A percentile compares a stretch with the other conserved stretches of the same genome.
Conservation (phyloP, 768 basidiomycete species). For the Phanerodontia chrysosporium region DNA sequence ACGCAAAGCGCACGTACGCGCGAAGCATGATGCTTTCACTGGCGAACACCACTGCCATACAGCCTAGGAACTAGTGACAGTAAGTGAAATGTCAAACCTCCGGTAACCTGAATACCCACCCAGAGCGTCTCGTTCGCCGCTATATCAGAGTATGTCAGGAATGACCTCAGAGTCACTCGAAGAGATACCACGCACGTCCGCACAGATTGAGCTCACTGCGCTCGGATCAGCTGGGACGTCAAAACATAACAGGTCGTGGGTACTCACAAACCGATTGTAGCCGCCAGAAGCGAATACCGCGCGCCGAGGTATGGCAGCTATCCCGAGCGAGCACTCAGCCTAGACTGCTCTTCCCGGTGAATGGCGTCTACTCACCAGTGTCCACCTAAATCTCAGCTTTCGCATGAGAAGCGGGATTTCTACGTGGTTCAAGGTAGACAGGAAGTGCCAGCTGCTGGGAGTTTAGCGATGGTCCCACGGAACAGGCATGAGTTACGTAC, state of each 20-base stretch:
- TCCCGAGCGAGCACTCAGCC: not conserved
- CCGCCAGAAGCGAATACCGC: not conserved
- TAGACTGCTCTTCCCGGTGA: too few species aligned
- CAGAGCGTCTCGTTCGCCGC: not conserved
- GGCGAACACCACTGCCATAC: not conserved
- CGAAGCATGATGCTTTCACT: not conserved
- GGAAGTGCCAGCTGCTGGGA: constrained; percentile 4
- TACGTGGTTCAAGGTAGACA: constrained; percentile 1
- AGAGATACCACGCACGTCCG: not conserved
- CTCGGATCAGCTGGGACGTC: too few species aligned
- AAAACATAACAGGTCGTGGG: too few species aligned
- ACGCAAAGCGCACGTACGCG: not conserved
- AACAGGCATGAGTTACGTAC: not conserved
- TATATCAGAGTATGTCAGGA: not conserved
- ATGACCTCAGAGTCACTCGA: not conserved
- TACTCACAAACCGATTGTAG: not conserved
- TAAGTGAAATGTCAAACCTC: not conserved
- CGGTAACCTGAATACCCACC: not conserved
- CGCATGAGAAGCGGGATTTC: not conserved
- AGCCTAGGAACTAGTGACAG: not conserved
- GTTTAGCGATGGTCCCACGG: not conserved
- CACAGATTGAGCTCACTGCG: not conserved
- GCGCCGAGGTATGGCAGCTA: constrained; percentile 2
- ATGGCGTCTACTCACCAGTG: not conserved
- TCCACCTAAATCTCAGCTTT: not conserved